Conservation (phyloP, 2,329 filamentous ascomycete species). For the Xylaria hypoxylon region DNA sequence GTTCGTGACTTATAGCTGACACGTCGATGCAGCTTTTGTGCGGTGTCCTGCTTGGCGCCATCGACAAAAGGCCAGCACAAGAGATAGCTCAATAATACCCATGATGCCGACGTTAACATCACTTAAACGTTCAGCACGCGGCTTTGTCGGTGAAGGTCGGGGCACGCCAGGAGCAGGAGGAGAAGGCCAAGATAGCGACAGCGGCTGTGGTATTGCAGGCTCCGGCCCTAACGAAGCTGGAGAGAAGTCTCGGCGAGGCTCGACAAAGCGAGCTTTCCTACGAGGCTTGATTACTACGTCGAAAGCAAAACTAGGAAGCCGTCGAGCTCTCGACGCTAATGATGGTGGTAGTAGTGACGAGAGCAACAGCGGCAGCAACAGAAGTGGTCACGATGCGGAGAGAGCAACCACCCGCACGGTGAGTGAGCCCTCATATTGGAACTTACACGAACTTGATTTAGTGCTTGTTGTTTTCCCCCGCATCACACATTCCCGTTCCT, state of each 20-base stretch:
- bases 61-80: slow-evolving; percentile 29
- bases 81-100: slow-evolving; percentile 24
- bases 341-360: neutral
- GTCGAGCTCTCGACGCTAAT: slow-evolving; percentile 1
- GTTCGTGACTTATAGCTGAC: neutral
- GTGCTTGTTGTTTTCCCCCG: slow-evolving; percentile 25
- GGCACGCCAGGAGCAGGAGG: slow-evolving; percentile 32
- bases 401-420: slow-evolving; percentile 20
- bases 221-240: slow-evolving; percentile 24
- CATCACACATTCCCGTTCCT: neutral
- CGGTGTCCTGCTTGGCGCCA: slow-evolving; percentile 38
- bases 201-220: slow-evolving; percentile 15
- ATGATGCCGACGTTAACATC: slow-evolving; percentile 46
- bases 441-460: slow-evolving; percentile 15
- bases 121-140: slow-evolving; percentile 45
- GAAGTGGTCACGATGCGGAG: slow-evolving; percentile 26
- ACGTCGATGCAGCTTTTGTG: slow-evolving; percentile 40
- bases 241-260: slow-evolving; percentile 29
- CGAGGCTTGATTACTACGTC: slow-evolving; percentile 45
- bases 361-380: slow-evolving; percentile 3
- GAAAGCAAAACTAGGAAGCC: slow-evolving; percentile 38
- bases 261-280: slow-evolving; percentile 40
- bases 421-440: slow-evolving; percentile 24
- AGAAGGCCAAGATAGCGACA: slow-evolving; percentile 23
- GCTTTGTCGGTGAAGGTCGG: slow-evolving; percentile 43